These are phyloP conservation scores for Wallacemonas sp. DNA, from an alignment of 208 protist species.

Conservation along the genomic window DNA sequence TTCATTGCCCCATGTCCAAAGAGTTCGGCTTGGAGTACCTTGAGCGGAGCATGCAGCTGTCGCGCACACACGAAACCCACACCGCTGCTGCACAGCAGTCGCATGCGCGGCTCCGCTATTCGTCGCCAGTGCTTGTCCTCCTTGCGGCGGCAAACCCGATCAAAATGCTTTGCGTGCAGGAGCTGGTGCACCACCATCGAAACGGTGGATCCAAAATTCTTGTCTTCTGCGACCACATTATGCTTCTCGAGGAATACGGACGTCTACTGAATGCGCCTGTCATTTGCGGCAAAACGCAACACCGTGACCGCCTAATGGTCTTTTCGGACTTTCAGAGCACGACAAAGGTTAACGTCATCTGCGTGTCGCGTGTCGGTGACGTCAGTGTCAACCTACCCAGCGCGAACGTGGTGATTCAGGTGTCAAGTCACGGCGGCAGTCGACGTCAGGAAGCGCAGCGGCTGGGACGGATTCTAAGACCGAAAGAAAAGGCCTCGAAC, in stretches of 20 bases:
- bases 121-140: slow-evolving; percentile 56
- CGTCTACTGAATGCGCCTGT: slow-evolving; percentile 77
- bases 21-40: slow-evolving; percentile 94
- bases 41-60: slow-evolving; percentile 39
- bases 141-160: slow-evolving; percentile 85
- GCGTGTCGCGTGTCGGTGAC: slow-evolving; percentile 97
- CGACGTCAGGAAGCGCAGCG: slow-evolving; percentile 96
- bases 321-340: slow-evolving; percentile 94
- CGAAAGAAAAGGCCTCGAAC: slow-evolving; percentile 79
- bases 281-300: slow-evolving; percentile 94
- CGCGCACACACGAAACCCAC: slow-evolving; percentile 58
- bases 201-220: slow-evolving; percentile 96
- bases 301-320: slow-evolving; percentile 92
- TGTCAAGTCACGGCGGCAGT: slow-evolving; percentile 96
- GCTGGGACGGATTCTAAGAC: slow-evolving; percentile 95
- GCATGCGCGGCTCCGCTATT: neutral
- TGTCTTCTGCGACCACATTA: slow-evolving; percentile 99
- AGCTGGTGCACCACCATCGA: slow-evolving; percentile 95
- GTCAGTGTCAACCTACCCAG: slow-evolving; percentile 98
- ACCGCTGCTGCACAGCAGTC: slow-evolving; percentile 12
- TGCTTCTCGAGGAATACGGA: slow-evolving; percentile 95
- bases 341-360: slow-evolving; percentile 92
- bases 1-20: slow-evolving; percentile 97
- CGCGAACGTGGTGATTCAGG: slow-evolving; percentile 99
- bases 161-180: slow-evolving; percentile 87